These are phyloP conservation scores for Arctostaphylos glauca DNA, from an alignment of 148 eudicot species.

Conservation along the genomic window DNA sequence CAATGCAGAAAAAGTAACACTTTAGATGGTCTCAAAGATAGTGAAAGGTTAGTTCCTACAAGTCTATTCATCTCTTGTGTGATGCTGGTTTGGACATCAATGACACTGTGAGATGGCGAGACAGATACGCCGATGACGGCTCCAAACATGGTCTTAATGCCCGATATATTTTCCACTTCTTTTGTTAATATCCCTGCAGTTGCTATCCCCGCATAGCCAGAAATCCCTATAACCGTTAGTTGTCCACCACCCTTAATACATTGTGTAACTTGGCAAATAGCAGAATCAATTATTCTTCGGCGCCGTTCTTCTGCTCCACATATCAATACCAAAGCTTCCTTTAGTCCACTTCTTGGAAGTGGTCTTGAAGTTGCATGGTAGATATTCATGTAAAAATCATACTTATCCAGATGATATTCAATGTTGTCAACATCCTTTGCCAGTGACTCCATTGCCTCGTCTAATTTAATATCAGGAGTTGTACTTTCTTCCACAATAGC, in stretches of 20 bases:
- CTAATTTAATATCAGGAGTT: not conserved
- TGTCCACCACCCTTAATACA: not conserved
- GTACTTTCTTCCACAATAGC: no score
- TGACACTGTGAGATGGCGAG: not conserved
- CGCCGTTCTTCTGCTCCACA: not conserved
- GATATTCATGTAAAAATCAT: not conserved
- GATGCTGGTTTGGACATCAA: not conserved
- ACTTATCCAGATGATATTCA: not conserved
- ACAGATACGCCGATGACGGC: not conserved
- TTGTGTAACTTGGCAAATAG: not conserved
- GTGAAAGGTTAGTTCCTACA: not conserved
- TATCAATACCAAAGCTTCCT: not conserved
- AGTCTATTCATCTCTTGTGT: not conserved
- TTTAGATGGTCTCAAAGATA: not conserved
- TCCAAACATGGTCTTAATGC: not conserved
- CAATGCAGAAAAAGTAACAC: not conserved
- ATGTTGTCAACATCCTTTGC: not conserved
- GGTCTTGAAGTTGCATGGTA: not conserved
- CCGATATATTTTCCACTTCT: conserved; percentile 1
- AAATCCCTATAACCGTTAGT: not conserved
- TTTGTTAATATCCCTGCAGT: not conserved
- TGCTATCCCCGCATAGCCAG: not conserved
- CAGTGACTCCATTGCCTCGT: not conserved
- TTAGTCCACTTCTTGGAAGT: not conserved
- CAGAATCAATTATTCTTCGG: not conserved